Evolutionary conservation across 2,329 filamentous ascomycete genomes (phyloP).

Genomic region (Colletotrichum theobromicola): DNA sequence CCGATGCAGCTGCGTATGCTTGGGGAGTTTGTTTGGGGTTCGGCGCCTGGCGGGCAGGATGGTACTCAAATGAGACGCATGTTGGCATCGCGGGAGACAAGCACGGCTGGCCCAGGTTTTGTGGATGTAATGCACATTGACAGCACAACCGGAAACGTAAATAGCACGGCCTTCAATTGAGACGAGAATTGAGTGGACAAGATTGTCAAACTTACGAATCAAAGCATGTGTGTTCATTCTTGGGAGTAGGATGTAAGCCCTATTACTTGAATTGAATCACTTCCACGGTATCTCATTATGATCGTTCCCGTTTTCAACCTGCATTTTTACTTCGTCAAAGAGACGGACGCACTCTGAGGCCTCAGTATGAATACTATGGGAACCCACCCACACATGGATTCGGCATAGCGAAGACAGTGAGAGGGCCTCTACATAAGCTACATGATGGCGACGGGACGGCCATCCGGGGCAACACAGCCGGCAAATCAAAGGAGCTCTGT

Average conservation of each 20-base stretch:
- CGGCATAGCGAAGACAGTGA: not conserved
- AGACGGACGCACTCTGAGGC: not conserved
- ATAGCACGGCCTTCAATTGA: not conserved
- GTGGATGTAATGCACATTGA: not conserved
- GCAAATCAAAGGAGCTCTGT: not conserved
- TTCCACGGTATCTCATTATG: not conserved
- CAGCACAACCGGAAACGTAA: not conserved
- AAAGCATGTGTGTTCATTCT: not conserved
- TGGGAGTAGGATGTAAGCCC: not conserved
- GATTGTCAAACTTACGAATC: not conserved
- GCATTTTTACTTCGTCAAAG: not conserved
- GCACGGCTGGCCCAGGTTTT: not conserved
- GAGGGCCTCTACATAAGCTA: not conserved
- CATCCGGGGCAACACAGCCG: not conserved
- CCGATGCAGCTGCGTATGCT: constrained; percentile 58
- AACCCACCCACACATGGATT: not conserved
- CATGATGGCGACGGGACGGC: not conserved
- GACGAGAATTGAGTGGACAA: not conserved
- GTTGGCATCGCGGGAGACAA: constrained; percentile 19
- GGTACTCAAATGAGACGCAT: constrained; percentile 28
- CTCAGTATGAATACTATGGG: not conserved
- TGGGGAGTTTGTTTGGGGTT: constrained; percentile 43
- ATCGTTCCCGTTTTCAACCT: not conserved
- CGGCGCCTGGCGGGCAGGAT: constrained; percentile 30
- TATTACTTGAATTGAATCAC: not conserved